Evolutionary conservation across 1,284 basidiomycete genomes (phyloP), one percentile per base, ranked within the genome.

Genomic region (Pyrrhoderma noxium): DNA sequence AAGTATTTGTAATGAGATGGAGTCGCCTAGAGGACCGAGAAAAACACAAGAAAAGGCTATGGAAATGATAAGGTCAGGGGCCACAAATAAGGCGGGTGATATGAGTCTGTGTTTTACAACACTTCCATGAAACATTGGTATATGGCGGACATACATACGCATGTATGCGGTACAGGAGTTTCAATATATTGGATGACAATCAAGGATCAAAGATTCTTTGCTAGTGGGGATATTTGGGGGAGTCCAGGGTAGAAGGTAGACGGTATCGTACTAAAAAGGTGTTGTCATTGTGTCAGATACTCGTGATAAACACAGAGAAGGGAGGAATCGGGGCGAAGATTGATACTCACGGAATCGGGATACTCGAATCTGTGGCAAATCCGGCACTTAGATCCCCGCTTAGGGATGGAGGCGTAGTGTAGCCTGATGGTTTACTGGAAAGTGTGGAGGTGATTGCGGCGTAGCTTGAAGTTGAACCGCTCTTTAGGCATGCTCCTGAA

Each of bases 301-400:
- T 27, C 4, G 8, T 21, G 36, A 45, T 37, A 18, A 7, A 22
- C 13, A 3, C 18, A 31, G 34, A 2, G 21, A 19, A 42, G 9
- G 11, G 25, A 3, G 2, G 3, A 23, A 2, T 9, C 19, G 44
- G 18, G 19, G 8, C 21, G 19, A 36, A 13, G 27, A 31, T 3
- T 27, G 25, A 3, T 7, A 62, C 64, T 59, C 47, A 66, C 64
- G 64, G 65, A n/a, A 62, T 63, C 1, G 65, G 64, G 42, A 67
- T 67, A 0, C 62, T 53, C 21, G 64, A 56, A 27, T 61, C 62
- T 7, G 63, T 64, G 44, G 63, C 56, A 51, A 65, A 67, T 0
- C 64, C 65, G 4, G 43, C 36, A 8, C 62, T 31, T 35, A 66
- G 56, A 51, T 65, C 63, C n/a, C 65, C 66, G 44, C 57, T 21